Conservation (phyloP, 371 early-diverging fungal genomes). For the Fennellomyces sp. region DNA sequence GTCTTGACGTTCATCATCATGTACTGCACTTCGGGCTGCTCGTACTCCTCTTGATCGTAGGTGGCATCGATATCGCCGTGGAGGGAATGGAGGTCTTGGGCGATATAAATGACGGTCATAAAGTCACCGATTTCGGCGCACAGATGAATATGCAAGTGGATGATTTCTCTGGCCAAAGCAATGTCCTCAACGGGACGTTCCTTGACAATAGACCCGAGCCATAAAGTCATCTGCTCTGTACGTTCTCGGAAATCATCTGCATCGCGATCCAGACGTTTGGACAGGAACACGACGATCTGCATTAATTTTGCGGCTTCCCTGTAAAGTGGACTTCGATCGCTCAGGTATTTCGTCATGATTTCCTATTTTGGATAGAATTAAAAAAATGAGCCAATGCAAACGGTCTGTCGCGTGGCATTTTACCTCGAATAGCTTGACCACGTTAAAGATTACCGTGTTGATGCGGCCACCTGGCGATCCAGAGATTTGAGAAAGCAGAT, state of each 20-base stretch:
- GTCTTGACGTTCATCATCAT: slow-evolving; percentile 45
- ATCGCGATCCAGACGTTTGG: slow-evolving; percentile 22
- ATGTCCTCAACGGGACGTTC: slow-evolving; percentile 46
- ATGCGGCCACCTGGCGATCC: not conserved
- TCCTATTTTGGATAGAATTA: slow-evolving; percentile 12
- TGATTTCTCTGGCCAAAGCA: slow-evolving; percentile 29
- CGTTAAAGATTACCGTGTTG: slow-evolving; percentile 6
- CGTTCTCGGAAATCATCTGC: slow-evolving; percentile 10
- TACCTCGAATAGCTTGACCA: slow-evolving; percentile 17
- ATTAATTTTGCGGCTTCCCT: slow-evolving; percentile 44
- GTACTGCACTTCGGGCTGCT: slow-evolving; percentile 15
- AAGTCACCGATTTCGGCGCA: slow-evolving; percentile 32
- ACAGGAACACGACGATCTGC: slow-evolving; percentile 29
- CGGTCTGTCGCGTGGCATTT: not conserved
- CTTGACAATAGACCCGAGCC: slow-evolving; percentile 37
- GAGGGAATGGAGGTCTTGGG: slow-evolving; percentile 34
- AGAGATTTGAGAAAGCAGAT: not conserved
- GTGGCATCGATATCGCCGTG: slow-evolving; percentile 33
- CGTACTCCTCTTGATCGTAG: slow-evolving; percentile 5
- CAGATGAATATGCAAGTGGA: slow-evolving; percentile 28
- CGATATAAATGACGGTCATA: slow-evolving; percentile 26
- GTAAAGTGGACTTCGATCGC: slow-evolving; percentile 39
- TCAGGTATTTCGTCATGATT: slow-evolving; percentile 28
- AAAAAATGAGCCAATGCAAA: not conserved
- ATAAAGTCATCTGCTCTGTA: slow-evolving; percentile 18